These are phyloP conservation scores for Betula pendula DNA, from an alignment of 306 rosid species.

Conservation along the genomic window DNA sequence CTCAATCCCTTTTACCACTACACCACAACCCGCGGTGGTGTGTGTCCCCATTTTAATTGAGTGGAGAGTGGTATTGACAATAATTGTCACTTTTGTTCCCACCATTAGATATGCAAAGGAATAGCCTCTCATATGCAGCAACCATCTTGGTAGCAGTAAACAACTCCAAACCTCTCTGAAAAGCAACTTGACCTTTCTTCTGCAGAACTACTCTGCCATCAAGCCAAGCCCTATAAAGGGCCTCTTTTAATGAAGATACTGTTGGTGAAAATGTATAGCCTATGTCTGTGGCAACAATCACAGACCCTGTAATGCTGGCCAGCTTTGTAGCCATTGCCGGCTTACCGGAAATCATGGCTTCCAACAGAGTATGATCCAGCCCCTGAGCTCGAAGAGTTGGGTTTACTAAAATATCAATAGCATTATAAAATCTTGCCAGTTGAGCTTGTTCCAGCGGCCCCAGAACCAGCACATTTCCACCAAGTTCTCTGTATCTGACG, in stretches of 20 bases:
- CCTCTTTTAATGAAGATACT: slow-evolving; percentile 48
- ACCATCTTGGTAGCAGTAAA: slow-evolving; percentile 76
- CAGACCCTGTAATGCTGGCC: slow-evolving; percentile 72
- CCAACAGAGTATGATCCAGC: slow-evolving; percentile 60
- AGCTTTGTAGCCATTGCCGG: slow-evolving; percentile 70
- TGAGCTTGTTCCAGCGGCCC: slow-evolving; percentile 66
- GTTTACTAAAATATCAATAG: slow-evolving; percentile 55
- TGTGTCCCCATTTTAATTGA: not conserved
- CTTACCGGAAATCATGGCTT: slow-evolving; percentile 62
- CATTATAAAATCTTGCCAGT: slow-evolving; percentile 56
- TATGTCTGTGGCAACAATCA: slow-evolving; percentile 49
- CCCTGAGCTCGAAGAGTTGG: slow-evolving; percentile 64
- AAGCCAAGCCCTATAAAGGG: slow-evolving; percentile 35
- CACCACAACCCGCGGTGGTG: too few species aligned
- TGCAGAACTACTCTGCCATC: slow-evolving; percentile 47
- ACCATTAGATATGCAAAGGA: slow-evolving; percentile 59
- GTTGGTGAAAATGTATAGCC: slow-evolving; percentile 77
- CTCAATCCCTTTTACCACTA: too few species aligned
- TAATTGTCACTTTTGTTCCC: slow-evolving; percentile 26
- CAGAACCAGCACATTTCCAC: slow-evolving; percentile 48
- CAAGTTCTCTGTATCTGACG: slow-evolving; percentile 55
- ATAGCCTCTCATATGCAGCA: slow-evolving; percentile 68
- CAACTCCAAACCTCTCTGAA: slow-evolving; percentile 59
- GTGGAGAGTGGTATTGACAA: slow-evolving; percentile 43
- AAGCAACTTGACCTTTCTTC: slow-evolving; percentile 56